These are phyloP conservation scores for Trametes punicea DNA, from an alignment of 768 basidiomycete species.

Conservation along the genomic window DNA sequence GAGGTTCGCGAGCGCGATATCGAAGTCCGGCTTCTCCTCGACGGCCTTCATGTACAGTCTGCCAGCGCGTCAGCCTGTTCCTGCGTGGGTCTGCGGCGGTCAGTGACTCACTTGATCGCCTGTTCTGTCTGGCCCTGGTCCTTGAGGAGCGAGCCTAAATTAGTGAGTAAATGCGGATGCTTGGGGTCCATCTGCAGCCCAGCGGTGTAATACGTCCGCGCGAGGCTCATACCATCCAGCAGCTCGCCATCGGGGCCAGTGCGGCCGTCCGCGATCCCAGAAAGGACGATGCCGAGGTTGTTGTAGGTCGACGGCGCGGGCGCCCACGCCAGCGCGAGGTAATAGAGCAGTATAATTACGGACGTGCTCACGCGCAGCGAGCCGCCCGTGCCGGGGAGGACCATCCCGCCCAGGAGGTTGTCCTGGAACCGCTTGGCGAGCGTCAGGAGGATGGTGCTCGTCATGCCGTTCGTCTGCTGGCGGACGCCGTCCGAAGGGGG, in stretches of 20 bases:
- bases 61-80: neutral
- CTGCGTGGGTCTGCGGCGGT: neutral
- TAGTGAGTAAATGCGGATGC: slow-evolving; percentile 49
- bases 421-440: slow-evolving; percentile 46
- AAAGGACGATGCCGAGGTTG: slow-evolving; percentile 48
- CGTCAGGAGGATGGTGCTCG: slow-evolving; percentile 41
- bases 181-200: slow-evolving; percentile 43
- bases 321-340: slow-evolving; percentile 42
- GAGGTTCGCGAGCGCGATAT: slow-evolving; percentile 50
- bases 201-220: slow-evolving; percentile 42
- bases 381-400: slow-evolving; percentile 27
- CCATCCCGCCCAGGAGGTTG: slow-evolving; percentile 23
- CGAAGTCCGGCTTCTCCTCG: slow-evolving; percentile 42
- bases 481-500: slow-evolving; percentile 23
- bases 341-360: slow-evolving; percentile 44
- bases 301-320: slow-evolving; percentile 47
- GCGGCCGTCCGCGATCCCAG: slow-evolving; percentile 30
- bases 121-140: slow-evolving; percentile 41
- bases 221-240: slow-evolving; percentile 35
- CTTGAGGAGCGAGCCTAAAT: slow-evolving; percentile 48
- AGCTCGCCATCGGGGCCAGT: slow-evolving; percentile 18
- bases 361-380: slow-evolving; percentile 34
- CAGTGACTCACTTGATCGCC: slow-evolving; percentile 41
- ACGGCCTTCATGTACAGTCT: slow-evolving; percentile 43
- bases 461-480: slow-evolving; percentile 32